Conservation (phyloP, 768 basidiomycete genomes). For the Mrakia hoshinonis region DNA sequence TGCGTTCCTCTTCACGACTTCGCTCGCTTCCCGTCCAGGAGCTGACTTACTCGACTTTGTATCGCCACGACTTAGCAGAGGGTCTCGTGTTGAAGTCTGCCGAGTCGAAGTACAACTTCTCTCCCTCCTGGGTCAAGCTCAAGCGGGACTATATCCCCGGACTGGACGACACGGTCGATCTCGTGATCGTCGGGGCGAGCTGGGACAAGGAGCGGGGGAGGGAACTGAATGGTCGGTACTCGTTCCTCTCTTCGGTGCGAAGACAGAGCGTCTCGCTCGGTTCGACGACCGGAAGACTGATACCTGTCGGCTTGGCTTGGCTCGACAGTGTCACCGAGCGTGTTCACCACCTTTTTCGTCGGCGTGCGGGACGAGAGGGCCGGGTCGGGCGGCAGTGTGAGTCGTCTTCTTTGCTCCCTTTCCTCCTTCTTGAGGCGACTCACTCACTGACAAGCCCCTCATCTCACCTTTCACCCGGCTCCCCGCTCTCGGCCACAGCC, state of each 20-base stretch:
- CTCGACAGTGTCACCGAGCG: constrained; percentile 55
- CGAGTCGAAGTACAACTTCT: constrained; percentile 55
- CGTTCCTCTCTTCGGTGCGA: background rate
- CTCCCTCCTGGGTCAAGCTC: constrained; percentile 68
- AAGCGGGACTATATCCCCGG: constrained; percentile 84
- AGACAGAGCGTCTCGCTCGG: background rate
- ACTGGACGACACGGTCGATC: constrained; percentile 69
- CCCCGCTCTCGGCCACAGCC: constrained; percentile 39
- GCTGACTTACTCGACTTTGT: too few relatives aligned
- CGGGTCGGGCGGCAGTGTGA: background rate
- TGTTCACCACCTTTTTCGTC: constrained; percentile 71
- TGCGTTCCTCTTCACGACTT: background rate
- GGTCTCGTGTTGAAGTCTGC: constrained; percentile 67
- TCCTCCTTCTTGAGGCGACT: background rate
- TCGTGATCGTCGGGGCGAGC: constrained; percentile 64
- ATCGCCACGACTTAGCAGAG: constrained; percentile 34
- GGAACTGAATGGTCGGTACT: constrained; percentile 57
- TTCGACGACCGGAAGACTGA: constrained; percentile 19
- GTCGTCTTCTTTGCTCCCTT: background rate
- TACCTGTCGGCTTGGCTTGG: background rate
- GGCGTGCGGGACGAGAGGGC: constrained; percentile 44
- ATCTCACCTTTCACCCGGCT: background rate
- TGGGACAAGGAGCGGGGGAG: constrained; percentile 74
- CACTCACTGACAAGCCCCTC: too few relatives aligned
- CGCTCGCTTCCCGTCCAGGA: background rate